Evolutionary conservation across 495 filamentous ascomycete species (phyloP).

Genomic region (Penicillium pancosmium): DNA sequence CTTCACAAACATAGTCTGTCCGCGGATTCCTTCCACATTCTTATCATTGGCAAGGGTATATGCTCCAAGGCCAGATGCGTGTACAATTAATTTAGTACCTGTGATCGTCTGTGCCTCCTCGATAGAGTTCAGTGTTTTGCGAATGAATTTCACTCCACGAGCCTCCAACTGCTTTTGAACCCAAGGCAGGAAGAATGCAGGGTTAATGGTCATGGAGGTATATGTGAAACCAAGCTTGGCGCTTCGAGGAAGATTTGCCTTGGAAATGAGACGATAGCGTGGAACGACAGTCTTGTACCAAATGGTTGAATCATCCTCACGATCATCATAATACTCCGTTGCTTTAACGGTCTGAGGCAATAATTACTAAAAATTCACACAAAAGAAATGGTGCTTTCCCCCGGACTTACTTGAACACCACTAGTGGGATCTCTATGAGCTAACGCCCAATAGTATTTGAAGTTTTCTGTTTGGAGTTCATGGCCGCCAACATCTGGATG

Average conservation of each 20-base stretch:
- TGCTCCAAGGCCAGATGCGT: conserved; percentile 20
- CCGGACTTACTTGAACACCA: conserved; percentile 19
- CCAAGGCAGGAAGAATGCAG: conserved; percentile 17
- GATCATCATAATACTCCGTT: conserved; percentile 23
- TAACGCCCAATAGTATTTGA: conserved; percentile 24
- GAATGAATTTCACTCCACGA: conserved; percentile 16
- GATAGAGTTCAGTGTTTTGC: conserved; percentile 7
- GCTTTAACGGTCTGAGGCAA: conserved; percentile 11
- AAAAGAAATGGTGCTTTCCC: background rate
- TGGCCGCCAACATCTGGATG: conserved; percentile 15
- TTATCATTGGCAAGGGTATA: conserved; percentile 16
- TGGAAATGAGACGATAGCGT: conserved; percentile 12
- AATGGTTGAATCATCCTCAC: conserved; percentile 20
- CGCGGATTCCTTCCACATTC: conserved; percentile 15
- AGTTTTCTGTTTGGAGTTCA: conserved; percentile 16
- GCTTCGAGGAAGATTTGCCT: conserved; percentile 6
- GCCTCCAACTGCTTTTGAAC: conserved; percentile 15
- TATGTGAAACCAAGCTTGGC: conserved; percentile 19
- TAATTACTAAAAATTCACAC: background rate
- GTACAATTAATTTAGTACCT: conserved; percentile 10
- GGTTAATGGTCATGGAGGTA: conserved; percentile 22
- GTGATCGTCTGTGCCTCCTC: conserved; percentile 16
- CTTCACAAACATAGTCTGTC: conserved; percentile 26
- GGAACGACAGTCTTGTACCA: conserved; percentile 25
- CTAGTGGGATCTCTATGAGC: conserved; percentile 24